Percentiles rank a stretch among this genome's conserved stretches.
phyloP scores from a whole-genome alignment of 2,329 filamentous ascomycete species.

The Intubia oerlemansii region DNA sequence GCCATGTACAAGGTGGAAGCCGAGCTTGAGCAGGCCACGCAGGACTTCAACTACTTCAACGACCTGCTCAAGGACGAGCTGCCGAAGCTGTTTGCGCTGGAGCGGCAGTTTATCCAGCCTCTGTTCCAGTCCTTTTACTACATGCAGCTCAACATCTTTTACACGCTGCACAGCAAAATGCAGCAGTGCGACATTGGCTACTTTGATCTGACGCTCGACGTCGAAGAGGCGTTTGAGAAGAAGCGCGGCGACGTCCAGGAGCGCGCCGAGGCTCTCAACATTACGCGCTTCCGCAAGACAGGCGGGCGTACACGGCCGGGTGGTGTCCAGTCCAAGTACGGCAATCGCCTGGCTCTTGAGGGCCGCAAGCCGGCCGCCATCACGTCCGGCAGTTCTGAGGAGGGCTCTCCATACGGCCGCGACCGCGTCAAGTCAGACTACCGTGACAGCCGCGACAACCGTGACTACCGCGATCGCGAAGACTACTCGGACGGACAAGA shows the following conservation, averaged over 20 bases:
- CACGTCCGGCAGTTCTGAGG: constrained; percentile 22
- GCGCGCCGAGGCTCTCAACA: constrained; percentile 59
- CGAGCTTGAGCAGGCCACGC: constrained; percentile 75
- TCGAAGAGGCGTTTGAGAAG: constrained; percentile 75
- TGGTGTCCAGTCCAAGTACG: constrained; percentile 27
- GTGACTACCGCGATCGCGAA: no score
- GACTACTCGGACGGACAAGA: no score
- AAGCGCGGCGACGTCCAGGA: constrained; percentile 83
- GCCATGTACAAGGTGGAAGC: constrained; percentile 88
- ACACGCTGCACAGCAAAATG: constrained; percentile 96
- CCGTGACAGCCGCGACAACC: constrained; percentile 10
- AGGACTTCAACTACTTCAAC: constrained; percentile 97
- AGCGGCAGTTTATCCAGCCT: constrained; percentile 86
- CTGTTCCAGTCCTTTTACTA: constrained; percentile 99
- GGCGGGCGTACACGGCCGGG: constrained; percentile 43
- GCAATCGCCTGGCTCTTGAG: constrained; percentile 25
- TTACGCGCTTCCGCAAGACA: constrained; percentile 80
- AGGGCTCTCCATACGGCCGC: not conserved
- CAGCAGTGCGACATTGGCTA: constrained; percentile 94
- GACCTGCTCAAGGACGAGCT: constrained; percentile 90
- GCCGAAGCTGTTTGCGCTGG: constrained; percentile 72
- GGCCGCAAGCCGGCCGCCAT: constrained; percentile 25
- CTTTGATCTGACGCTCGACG: constrained; percentile 77
- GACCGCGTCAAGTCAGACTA: no score
- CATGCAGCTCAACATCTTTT: constrained; percentile 99